These are phyloP conservation scores for Pseudoscleropodium purum DNA, from an alignment of 225 moss, liverwort and hornwort species.

Conservation along the genomic window DNA sequence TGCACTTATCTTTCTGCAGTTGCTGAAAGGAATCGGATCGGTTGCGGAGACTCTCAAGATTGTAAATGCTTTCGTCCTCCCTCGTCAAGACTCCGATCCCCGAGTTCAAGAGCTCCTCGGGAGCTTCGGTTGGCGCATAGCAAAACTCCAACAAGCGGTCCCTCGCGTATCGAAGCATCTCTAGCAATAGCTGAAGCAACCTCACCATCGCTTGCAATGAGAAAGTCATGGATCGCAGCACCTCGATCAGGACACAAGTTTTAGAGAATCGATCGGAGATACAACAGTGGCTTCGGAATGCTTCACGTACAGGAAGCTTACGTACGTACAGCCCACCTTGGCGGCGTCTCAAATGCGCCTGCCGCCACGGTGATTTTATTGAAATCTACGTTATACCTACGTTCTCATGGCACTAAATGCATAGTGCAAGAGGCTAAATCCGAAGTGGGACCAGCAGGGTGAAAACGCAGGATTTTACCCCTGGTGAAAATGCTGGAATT, in stretches of 20 bases:
- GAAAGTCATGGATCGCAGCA: no score
- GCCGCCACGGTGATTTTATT: not conserved
- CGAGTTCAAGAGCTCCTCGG: constrained; percentile 20
- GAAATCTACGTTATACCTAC: no score
- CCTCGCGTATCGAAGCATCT: constrained; percentile 1
- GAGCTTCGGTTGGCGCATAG: constrained; percentile 5
- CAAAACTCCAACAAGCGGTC: constrained; percentile 14
- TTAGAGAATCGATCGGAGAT: not conserved
- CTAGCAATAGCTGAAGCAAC: not conserved
- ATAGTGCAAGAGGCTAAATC: no score
- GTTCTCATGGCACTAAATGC: not conserved
- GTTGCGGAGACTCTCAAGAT: constrained; percentile 31
- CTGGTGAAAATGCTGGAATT: no score
- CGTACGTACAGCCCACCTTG: no score
- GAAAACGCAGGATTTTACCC: no score
- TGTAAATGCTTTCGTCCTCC: constrained; percentile 1
- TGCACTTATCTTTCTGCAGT: constrained; percentile 16
- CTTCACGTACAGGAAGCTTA: no score
- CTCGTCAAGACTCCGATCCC: constrained; percentile 16
- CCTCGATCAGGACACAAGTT: not conserved
- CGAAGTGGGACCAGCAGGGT: no score
- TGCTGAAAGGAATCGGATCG: constrained; percentile 7
- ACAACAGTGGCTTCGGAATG: no score
- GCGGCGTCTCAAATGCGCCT: not conserved
- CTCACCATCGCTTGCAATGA: no score